Evolutionary conservation across 1,139 yeast species (phyloP).

Genomic region (Ogataea hybrid): DNA sequence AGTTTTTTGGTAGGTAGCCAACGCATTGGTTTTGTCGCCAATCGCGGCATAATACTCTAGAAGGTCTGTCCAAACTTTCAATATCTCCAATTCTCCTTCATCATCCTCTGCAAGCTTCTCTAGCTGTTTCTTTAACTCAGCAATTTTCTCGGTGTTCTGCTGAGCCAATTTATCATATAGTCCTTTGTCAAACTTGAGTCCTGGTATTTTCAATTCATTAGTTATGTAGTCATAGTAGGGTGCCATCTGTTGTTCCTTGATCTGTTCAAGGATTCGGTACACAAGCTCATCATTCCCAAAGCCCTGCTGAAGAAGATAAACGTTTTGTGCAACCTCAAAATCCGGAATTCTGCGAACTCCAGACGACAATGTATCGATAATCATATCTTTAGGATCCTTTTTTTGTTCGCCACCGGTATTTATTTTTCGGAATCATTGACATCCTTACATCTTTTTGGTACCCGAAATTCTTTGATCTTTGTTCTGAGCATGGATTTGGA

Average conservation of each 20-base stretch:
- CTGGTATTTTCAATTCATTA: constrained; percentile 41
- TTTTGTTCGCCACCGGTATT: constrained; percentile 9
- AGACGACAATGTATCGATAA: constrained; percentile 29
- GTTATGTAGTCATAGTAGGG: constrained; percentile 80
- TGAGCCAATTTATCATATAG: constrained; percentile 50
- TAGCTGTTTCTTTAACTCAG: constrained; percentile 58
- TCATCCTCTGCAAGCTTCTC: constrained; percentile 80
- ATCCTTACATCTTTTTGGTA: constrained; percentile 4
- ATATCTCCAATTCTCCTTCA: constrained; percentile 84
- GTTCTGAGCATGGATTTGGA: constrained; percentile 3
- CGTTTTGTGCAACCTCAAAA: constrained; percentile 72
- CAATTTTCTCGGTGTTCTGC: constrained; percentile 54
- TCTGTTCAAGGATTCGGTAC: constrained; percentile 48
- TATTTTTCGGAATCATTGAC: not conserved
- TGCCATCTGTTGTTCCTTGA: constrained; percentile 65
- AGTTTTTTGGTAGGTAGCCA: constrained; percentile 68
- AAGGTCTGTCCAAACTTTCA: constrained; percentile 72
- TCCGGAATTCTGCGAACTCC: constrained; percentile 72
- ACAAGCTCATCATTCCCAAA: constrained; percentile 37
- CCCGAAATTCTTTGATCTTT: not conserved
- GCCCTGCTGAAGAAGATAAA: constrained; percentile 57
- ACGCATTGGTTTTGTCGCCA: constrained; percentile 79
- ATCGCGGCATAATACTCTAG: constrained; percentile 88
- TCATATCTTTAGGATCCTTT: constrained; percentile 10
- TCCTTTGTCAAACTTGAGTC: constrained; percentile 54